Conservation (phyloP, 2,329 filamentous ascomycete genomes). For the Fusarium nygamai region DNA sequence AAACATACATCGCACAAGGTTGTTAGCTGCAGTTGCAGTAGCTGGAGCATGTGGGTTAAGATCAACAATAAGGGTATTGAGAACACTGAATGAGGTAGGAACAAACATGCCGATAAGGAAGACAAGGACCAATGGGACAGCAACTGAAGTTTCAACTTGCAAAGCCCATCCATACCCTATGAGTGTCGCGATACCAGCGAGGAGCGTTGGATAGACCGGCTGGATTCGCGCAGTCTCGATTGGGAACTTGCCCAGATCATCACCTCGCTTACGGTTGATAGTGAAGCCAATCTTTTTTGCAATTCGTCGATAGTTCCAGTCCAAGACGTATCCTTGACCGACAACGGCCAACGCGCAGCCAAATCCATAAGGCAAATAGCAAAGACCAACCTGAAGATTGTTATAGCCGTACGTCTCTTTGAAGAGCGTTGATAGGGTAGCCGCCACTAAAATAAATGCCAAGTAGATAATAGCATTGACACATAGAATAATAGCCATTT, state of each 20-base stretch:
- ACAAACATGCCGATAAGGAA: constrained; percentile 67
- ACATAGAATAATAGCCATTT: constrained; percentile 63
- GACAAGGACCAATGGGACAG: constrained; percentile 63
- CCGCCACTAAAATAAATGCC: constrained; percentile 63
- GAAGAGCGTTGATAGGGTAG: constrained; percentile 64
- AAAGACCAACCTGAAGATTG: constrained; percentile 62
- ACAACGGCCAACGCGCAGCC: constrained; percentile 61
- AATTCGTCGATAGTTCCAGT: constrained; percentile 77
- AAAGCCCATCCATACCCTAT: constrained; percentile 69
- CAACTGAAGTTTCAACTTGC: constrained; percentile 60
- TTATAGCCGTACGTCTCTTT: constrained; percentile 61
- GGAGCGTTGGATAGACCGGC: constrained; percentile 63
- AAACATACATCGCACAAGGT: constrained; percentile 69
- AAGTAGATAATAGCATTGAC: constrained; percentile 66
- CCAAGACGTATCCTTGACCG: constrained; percentile 66
- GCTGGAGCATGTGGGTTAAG: constrained; percentile 69
- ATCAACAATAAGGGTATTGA: constrained; percentile 72
- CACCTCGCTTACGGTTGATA: constrained; percentile 67
- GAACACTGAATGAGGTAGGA: constrained; percentile 70
- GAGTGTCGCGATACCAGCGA: constrained; percentile 62
- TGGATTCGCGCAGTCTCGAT: constrained; percentile 66
- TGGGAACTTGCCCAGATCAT: constrained; percentile 62
- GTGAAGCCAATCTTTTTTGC: constrained; percentile 69
- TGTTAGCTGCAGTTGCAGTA: constrained; percentile 71
- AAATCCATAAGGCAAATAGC: constrained; percentile 64